Evolutionary conservation across 139 green algal species (phyloP).

Genomic region (Tetradesmus lagerheimii): DNA sequence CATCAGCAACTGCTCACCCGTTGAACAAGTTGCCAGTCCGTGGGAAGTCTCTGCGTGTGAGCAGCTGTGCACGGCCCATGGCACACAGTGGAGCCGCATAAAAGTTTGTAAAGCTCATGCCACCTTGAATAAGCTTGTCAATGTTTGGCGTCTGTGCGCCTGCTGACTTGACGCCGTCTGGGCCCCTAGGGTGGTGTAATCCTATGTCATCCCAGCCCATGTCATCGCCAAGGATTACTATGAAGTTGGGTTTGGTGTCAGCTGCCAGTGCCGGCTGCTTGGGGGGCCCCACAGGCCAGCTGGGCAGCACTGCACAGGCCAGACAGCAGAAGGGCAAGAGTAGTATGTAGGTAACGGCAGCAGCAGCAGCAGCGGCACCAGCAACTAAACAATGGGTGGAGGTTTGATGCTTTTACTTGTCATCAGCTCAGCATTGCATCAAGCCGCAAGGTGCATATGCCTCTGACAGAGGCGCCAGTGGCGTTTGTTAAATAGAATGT

Average conservation of each 20-base stretch:
- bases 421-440: too few species aligned
- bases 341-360: neutral
- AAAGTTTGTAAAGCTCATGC: conserved; percentile 12
- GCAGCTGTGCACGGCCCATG: neutral
- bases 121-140: neutral
- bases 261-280: neutral
- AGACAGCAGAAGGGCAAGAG: too few species aligned
- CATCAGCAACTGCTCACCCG: too few species aligned
- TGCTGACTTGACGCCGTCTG: neutral
- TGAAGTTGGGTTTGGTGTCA: neutral
- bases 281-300: too few species aligned
- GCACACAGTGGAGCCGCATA: conserved; percentile 8
- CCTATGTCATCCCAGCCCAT: conserved; percentile 11
- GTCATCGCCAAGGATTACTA: conserved; percentile 16
- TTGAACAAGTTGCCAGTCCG: neutral
- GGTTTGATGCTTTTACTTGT: too few species aligned
- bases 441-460: too few species aligned
- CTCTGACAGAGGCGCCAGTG: conserved; percentile 81
- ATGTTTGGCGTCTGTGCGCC: neutral
- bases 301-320: too few species aligned
- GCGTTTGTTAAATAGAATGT: neutral
- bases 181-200: neutral
- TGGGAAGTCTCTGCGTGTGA: neutral
- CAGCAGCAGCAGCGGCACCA: neutral
- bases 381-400: too few species aligned